A percentile compares a stretch with the other conserved stretches of the same genome.
Evolutionary conservation across 257 asterid species (phyloP).

Genomic region (Striga asiatica): DNA sequence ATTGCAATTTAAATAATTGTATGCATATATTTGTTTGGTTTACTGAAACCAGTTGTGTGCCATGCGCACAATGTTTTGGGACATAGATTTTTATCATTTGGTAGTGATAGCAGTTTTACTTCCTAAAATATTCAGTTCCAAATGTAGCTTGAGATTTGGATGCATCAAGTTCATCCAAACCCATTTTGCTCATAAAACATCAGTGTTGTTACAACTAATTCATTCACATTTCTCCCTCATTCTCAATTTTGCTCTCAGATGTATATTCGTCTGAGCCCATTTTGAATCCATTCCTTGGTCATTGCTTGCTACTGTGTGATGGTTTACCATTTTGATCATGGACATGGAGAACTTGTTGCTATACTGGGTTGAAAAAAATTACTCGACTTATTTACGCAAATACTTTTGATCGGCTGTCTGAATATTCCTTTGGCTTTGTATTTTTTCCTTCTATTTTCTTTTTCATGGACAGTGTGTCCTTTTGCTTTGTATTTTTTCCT

Average conservation of each 20-base stretch:
- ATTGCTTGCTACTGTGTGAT: conserved; percentile 6
- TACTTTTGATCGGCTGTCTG: conserved; percentile 2
- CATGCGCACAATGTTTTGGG: neutral
- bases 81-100: neutral
- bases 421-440: neutral
- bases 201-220: neutral
- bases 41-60: neutral
- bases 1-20: no score
- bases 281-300: neutral
- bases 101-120: neutral
- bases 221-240: neutral
- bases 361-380: no score
- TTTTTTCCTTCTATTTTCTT: neutral
- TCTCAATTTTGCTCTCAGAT: no score
- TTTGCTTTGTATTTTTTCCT: no score
- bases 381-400: neutral
- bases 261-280: no score
- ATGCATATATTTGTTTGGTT: no score
- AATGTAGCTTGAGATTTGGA: neutral
- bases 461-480: no score
- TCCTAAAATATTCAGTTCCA: neutral
- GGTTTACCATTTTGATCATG: no score
- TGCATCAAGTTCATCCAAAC: neutral
- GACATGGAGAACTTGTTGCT: no score
- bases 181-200: neutral